These are phyloP conservation scores for Pichia paraexigua DNA, from an alignment of 805 yeast genomes.

Conservation along the genomic window DNA sequence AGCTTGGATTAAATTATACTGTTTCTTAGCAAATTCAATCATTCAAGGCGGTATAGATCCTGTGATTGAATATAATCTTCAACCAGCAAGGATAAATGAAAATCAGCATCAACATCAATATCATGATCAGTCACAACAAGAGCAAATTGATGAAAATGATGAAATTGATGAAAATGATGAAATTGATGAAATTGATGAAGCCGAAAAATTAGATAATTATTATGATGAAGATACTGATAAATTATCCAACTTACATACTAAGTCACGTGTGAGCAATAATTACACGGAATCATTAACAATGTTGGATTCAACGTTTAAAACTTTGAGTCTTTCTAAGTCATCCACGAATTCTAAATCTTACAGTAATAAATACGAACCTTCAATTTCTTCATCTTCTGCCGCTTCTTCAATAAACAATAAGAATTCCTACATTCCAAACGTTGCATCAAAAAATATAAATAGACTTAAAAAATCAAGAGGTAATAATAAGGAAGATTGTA, in stretches of 20 bases:
- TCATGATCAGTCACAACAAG: neutral
- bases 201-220: neutral
- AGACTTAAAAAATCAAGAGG: constrained; percentile 11
- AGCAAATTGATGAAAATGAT: neutral
- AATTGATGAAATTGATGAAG: neutral
- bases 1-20: constrained; percentile 63
- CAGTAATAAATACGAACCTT: neutral
- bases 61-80: constrained; percentile 21
- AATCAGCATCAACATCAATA: neutral
- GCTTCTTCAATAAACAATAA: neutral
- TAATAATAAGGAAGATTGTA: constrained; percentile 24
- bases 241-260: neutral
- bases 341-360: neutral
- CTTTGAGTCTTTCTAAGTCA: neutral
- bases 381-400: neutral
- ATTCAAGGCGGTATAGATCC: constrained; percentile 56
- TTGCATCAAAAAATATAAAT: constrained; percentile 8
- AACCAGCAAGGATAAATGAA: neutral
- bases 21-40: constrained; percentile 60
- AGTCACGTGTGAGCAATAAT: neutral
- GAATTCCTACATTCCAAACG: constrained; percentile 5
- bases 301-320: neutral
- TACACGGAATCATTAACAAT: neutral
- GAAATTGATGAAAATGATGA: neutral
- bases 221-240: constrained; percentile 2